A percentile compares a stretch with the other conserved stretches of the same genome.
phyloP scores from a whole-genome alignment of 1,284 basidiomycete genomes.

The Golubevia pallescens region DNA sequence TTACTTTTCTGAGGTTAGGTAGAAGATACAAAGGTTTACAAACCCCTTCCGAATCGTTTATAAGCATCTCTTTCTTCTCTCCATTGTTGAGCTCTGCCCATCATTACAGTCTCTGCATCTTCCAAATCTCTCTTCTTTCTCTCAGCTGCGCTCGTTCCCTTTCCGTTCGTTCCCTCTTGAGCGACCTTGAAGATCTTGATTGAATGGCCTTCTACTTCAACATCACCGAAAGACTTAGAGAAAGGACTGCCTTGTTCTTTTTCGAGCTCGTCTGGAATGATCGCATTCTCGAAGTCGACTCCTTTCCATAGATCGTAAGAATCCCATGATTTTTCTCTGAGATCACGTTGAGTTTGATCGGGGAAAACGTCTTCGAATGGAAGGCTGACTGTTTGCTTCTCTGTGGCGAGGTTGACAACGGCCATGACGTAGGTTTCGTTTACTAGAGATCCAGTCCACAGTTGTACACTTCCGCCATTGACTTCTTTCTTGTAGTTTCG shows the following conservation, averaged over 20 bases:
- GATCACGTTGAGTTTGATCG: background rate
- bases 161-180: background rate
- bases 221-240: background rate
- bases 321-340: background rate
- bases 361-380: slow-evolving; percentile 15
- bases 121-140: background rate
- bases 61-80: background rate
- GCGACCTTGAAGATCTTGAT: background rate
- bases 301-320: slow-evolving; percentile 3
- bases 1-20: too few relatives aligned
- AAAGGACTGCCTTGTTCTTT: background rate
- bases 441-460: slow-evolving; percentile 20
- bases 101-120: background rate
- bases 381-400: slow-evolving; percentile 11
- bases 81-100: background rate
- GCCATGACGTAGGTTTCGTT: slow-evolving; percentile 13
- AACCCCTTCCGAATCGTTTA: background rate
- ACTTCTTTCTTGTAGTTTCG: slow-evolving; percentile 28
- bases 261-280: background rate
- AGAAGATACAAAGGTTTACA: background rate
- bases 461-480: slow-evolving; percentile 8
- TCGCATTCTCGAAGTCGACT: background rate
- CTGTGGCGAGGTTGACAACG: slow-evolving; percentile 15
- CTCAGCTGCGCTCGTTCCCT: background rate
- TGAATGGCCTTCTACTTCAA: background rate